phyloP scores from a whole-genome alignment of 768 basidiomycete genomes.

The Neoboletus brunneissimus region DNA sequence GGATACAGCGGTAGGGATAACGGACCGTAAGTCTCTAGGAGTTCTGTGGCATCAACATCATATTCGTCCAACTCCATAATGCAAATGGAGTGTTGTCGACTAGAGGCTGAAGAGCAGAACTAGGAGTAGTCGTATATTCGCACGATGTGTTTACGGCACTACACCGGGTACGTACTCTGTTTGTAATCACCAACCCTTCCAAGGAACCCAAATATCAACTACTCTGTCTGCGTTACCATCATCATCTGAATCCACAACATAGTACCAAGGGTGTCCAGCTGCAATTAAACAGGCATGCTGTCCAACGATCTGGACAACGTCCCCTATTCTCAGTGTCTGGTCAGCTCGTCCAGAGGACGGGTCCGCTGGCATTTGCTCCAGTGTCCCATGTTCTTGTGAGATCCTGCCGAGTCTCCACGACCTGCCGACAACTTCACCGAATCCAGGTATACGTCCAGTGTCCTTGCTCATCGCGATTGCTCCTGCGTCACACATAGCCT shows the following conservation, averaged over 20 bases:
- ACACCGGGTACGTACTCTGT: neutral
- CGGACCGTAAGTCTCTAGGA: constrained; percentile 91
- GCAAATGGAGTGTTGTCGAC: constrained; percentile 14
- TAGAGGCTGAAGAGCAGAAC: neutral
- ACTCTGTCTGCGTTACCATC: constrained; percentile 48
- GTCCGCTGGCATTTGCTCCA: constrained; percentile 40
- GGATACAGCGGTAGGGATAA: neutral
- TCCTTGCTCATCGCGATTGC: constrained; percentile 88
- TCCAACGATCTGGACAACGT: constrained; percentile 68
- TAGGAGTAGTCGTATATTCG: constrained; percentile 13
- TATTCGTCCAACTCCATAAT: constrained; percentile 64
- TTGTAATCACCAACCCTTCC: constrained; percentile 76
- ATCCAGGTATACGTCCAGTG: constrained; percentile 67
- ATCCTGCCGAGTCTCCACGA: constrained; percentile 63
- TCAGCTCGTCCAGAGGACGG: constrained; percentile 4
- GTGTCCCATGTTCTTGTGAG: constrained; percentile 77
- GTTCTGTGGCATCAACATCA: constrained; percentile 83
- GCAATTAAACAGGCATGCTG: constrained; percentile 86
- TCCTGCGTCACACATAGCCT: constrained; percentile 82
- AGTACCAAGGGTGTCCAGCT: constrained; percentile 81
- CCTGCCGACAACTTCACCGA: constrained; percentile 67
- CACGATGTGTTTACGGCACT: constrained; percentile 13
- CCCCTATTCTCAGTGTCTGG: constrained; percentile 49
- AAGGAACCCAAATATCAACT: constrained; percentile 83
- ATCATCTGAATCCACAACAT: constrained; percentile 67